phyloP scores from a whole-genome alignment of 805 yeast species.

The Ogataea parapolymorpha region DNA sequence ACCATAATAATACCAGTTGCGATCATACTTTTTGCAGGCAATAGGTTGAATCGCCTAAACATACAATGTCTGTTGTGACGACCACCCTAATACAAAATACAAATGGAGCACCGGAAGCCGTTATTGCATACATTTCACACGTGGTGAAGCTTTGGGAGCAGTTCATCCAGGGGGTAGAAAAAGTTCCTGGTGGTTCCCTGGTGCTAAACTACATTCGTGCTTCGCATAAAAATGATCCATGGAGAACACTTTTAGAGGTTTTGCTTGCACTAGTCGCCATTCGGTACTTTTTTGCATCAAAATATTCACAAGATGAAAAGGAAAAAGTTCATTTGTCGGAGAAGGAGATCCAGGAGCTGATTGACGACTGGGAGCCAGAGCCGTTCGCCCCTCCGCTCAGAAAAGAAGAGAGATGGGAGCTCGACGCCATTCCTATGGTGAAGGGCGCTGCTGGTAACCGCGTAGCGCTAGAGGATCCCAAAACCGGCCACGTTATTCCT shows the following conservation, averaged over 20 bases:
- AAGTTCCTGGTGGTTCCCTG: constrained; percentile 55
- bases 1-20: background rate
- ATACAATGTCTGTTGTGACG: constrained; percentile 18
- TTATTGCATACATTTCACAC: constrained; percentile 26
- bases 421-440: constrained; percentile 61
- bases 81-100: constrained; percentile 11
- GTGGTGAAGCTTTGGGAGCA: constrained; percentile 27
- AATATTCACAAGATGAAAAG: constrained; percentile 70
- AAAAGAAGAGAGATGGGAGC: constrained; percentile 56
- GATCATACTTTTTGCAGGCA: constrained; percentile 6
- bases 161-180: constrained; percentile 20
- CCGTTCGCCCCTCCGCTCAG: constrained; percentile 62
- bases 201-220: constrained; percentile 70
- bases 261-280: constrained; percentile 76
- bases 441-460: constrained; percentile 48
- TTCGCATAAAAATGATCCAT: constrained; percentile 91
- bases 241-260: constrained; percentile 79
- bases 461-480: constrained; percentile 32
- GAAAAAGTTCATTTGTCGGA: constrained; percentile 59
- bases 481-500: constrained; percentile 21
- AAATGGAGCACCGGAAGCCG: constrained; percentile 24
- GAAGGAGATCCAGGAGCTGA: constrained; percentile 74
- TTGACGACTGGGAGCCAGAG: constrained; percentile 91
- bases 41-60: constrained; percentile 1
- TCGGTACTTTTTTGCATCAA: constrained; percentile 75